phyloP scores from a whole-genome alignment of 2,329 filamentous ascomycete species.

The Scorias spongiosa region DNA sequence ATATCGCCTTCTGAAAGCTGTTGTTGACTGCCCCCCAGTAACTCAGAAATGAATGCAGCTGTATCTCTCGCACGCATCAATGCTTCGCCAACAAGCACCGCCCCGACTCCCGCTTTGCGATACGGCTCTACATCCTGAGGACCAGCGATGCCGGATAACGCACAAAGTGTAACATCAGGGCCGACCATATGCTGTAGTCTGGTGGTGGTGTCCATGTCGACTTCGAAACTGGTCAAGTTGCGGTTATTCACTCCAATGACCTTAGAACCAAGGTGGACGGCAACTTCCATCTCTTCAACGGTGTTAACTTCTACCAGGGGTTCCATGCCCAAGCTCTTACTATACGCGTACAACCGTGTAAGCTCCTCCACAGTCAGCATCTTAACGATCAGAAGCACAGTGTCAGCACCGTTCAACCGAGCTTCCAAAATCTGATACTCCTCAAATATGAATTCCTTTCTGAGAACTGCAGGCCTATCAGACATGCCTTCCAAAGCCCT shows the following conservation, averaged over 20 bases:
- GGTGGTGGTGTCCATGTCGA: constrained; percentile 63
- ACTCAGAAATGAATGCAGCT: constrained; percentile 63
- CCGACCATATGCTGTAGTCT: constrained; percentile 77
- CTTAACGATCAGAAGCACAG: constrained; percentile 90
- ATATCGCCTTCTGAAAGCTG: constrained; percentile 14
- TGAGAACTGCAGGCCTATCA: constrained; percentile 76
- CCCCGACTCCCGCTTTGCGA: constrained; percentile 76
- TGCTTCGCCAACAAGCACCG: constrained; percentile 86
- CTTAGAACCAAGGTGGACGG: constrained; percentile 71
- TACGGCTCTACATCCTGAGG: constrained; percentile 80
- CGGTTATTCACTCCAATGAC: constrained; percentile 97
- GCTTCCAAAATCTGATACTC: constrained; percentile 97
- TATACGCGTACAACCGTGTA: constrained; percentile 72
- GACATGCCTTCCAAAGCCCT: constrained; percentile 82
- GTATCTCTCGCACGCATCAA: constrained; percentile 86
- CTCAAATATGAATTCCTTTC: constrained; percentile 96
- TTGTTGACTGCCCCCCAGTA: constrained; percentile 47
- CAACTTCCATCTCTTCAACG: constrained; percentile 77
- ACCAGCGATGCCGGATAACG: constrained; percentile 83
- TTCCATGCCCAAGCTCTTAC: constrained; percentile 84
- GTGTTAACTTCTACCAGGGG: constrained; percentile 95
- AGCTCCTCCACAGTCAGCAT: constrained; percentile 73
- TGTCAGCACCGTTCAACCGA: constrained; percentile 82
- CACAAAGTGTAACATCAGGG: constrained; percentile 74
- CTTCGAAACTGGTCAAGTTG: constrained; percentile 90